Percentiles rank a stretch among this genome's conserved stretches.
These are phyloP conservation scores for Spathaspora girioi DNA, from an alignment of 805 yeast species.

Conservation along the genomic window DNA sequence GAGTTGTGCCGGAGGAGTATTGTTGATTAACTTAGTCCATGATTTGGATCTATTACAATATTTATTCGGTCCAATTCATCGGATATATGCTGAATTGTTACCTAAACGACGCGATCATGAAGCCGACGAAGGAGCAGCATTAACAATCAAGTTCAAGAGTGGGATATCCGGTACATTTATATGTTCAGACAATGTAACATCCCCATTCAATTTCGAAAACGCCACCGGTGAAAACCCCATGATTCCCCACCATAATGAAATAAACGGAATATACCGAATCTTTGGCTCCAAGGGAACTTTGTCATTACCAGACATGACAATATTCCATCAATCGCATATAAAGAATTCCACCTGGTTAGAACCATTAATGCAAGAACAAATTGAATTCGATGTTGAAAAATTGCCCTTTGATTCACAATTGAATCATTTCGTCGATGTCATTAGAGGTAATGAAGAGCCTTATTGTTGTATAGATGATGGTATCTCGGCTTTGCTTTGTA, in stretches of 20 bases:
- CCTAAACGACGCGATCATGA: conserved; percentile 23
- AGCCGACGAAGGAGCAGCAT: conserved; percentile 39
- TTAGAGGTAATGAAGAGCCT: conserved; percentile 20
- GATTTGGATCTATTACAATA: conserved; percentile 36
- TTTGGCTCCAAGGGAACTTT: conserved; percentile 38
- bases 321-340: conserved; percentile 24
- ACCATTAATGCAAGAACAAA: conserved; percentile 14
- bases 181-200: conserved; percentile 34
- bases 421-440: conserved; percentile 33
- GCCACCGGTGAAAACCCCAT: conserved; percentile 41
- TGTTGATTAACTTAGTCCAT: conserved; percentile 36
- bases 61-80: conserved; percentile 35
- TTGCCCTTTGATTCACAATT: conserved; percentile 37
- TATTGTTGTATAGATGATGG: conserved; percentile 36
- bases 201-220: conserved; percentile 36
- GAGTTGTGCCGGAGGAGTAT: conserved; percentile 26
- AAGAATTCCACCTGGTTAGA: conserved; percentile 20
- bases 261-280: conserved; percentile 31
- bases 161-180: conserved; percentile 36
- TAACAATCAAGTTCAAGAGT: conserved; percentile 26
- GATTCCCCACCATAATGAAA: conserved; percentile 25
- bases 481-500: conserved; percentile 32
- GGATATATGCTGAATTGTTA: conserved; percentile 34
- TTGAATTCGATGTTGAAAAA: conserved; percentile 12
- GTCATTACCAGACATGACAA: conserved; percentile 33